Evolutionary conservation across 805 yeast species (phyloP), one percentile per base, ranked within the genome.

Genomic region (Saturnispora silvae): DNA sequence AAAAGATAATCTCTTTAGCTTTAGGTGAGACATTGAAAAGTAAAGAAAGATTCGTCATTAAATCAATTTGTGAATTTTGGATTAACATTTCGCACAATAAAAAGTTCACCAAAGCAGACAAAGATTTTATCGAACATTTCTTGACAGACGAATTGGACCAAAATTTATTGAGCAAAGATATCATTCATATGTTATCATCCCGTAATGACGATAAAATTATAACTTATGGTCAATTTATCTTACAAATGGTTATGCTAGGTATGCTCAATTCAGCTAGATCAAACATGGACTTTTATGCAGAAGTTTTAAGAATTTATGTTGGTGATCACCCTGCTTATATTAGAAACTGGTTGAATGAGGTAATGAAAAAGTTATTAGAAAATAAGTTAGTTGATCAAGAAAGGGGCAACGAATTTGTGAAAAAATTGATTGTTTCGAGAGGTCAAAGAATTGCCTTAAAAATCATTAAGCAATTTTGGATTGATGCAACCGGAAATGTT

Each of bases 381-480:
- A 52, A 34, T 47, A 53, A 51, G 38, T 54, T 44, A 31, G 46
- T 56, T 25, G 47, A 32, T 23, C 53, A 45, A 11, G 22, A 29
- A 8, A 19, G 6, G 2, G 61, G 65, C 36, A 72, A 66, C 7
- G 46, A 62, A 4, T 71, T 78, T 35, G 51, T 75, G 16, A 74
- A 68, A 44, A 77, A 75, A 50, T 46, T 81, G 22, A 49, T 74
- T 54, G 41, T 77, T 2, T 77, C 85, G 1, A 67, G 85, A 48
- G 87, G 87, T 2, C 72, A 72, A 28, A 61, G 84, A 45, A 67
- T 68, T 28, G 76, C 79, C 2, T 68, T 72, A 34, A 65, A 60
- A 20, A 63, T 75, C 1, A 59, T 81, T 10, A 69, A 75, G 40
- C 71, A 67, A 35, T 75, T 78, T 56, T 81, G 87, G 87, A 56